Conservation (phyloP, 2,329 filamentous ascomycete species). For the Fusarium setosum region DNA sequence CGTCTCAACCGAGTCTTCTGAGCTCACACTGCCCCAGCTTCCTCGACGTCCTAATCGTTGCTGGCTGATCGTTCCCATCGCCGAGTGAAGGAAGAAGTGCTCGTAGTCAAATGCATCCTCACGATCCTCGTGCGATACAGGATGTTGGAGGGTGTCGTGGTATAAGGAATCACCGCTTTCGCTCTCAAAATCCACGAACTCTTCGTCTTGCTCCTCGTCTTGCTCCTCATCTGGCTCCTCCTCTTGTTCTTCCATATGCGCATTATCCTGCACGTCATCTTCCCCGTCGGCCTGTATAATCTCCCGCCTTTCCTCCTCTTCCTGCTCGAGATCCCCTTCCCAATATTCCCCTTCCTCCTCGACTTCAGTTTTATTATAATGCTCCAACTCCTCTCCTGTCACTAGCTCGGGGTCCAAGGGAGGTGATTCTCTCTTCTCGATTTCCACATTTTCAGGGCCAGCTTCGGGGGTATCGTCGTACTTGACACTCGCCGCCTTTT, state of each 20-base stretch:
- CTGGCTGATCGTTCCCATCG: constrained; percentile 80
- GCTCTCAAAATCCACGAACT: constrained; percentile 59
- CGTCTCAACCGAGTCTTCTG: constrained; percentile 71
- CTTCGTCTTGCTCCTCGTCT: constrained; percentile 21
- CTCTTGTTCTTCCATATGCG: constrained; percentile 24
- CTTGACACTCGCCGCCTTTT: constrained; percentile 11
- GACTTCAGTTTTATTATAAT: constrained; percentile 40
- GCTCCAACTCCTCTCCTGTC: constrained; percentile 21
- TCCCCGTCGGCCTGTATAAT: constrained; percentile 1
- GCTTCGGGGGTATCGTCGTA: constrained; percentile 10
- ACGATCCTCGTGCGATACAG: constrained; percentile 87
- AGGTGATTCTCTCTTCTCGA: not conserved
- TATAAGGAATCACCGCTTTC: constrained; percentile 74
- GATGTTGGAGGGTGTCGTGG: constrained; percentile 68
- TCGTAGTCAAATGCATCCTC: constrained; percentile 97
- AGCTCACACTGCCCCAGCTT: constrained; percentile 66
- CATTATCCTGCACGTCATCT: constrained; percentile 39
- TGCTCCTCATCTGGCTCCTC: constrained; percentile 42
- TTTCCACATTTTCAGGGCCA: not conserved
- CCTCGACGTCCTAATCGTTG: constrained; percentile 40
- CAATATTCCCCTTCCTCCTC: constrained; percentile 46
- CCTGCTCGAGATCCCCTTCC: constrained; percentile 18
- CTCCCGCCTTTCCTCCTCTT: constrained; percentile 39
- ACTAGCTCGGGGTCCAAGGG: constrained; percentile 15
- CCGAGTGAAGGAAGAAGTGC: constrained; percentile 93